phyloP scores from a whole-genome alignment of 2,329 filamentous ascomycete genomes.

The Cercospora zeina region DNA sequence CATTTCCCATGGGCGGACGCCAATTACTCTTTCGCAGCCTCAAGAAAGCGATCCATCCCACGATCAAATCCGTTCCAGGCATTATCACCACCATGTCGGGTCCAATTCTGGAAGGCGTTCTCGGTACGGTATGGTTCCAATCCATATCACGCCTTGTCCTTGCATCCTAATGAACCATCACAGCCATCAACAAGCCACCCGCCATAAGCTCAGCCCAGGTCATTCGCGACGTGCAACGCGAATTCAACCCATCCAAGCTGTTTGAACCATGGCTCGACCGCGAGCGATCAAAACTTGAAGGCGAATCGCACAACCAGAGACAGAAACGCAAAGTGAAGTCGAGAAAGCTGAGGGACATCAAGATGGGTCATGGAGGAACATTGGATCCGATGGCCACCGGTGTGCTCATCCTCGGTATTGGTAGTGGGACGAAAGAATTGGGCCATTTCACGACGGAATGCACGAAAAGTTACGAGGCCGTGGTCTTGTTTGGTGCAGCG shows the following conservation, averaged over 20 bases:
- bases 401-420: slow-evolving; percentile 84
- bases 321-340: slow-evolving; percentile 52
- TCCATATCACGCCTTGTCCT: slow-evolving; percentile 13
- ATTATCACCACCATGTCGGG: slow-evolving; percentile 23
- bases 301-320: slow-evolving; percentile 61
- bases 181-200: slow-evolving; percentile 90
- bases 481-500: slow-evolving; percentile 84
- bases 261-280: slow-evolving; percentile 76
- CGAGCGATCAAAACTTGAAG: slow-evolving; percentile 58
- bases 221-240: slow-evolving; percentile 79
- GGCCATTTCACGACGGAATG: slow-evolving; percentile 72
- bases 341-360: slow-evolving; percentile 67
- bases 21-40: slow-evolving; percentile 32
- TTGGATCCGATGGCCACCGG: slow-evolving; percentile 92
- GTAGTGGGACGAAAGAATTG: slow-evolving; percentile 81
- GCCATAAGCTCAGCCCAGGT: slow-evolving; percentile 87
- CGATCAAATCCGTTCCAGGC: slow-evolving; percentile 5
- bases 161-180: slow-evolving; percentile 17
- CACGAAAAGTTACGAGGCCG: slow-evolving; percentile 89
- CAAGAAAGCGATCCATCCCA: slow-evolving; percentile 15
- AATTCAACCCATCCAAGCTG: slow-evolving; percentile 76
- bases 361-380: slow-evolving; percentile 94
- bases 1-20: slow-evolving; percentile 29
- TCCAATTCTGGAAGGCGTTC: slow-evolving; percentile 58
- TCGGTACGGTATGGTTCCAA: slow-evolving; percentile 51